Conservation (phyloP, 2,329 filamentous ascomycete genomes). For the Pyrenophora seminiperda region DNA sequence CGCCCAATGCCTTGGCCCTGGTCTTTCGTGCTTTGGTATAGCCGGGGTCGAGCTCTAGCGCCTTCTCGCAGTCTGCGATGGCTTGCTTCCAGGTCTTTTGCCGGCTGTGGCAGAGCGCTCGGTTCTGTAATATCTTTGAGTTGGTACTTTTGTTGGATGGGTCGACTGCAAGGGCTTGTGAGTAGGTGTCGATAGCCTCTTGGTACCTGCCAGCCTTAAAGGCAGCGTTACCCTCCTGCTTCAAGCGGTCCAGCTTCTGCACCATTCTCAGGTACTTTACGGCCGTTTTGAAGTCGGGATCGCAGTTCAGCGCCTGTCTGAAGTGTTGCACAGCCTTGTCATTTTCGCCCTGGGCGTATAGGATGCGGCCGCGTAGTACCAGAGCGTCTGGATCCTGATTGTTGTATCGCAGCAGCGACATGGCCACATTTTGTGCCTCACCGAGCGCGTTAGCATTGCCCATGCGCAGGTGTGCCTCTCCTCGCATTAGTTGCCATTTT, state of each 20-base stretch:
- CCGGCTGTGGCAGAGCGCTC: conserved; percentile 81
- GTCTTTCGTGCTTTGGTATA: conserved; percentile 94
- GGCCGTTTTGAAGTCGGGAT: conserved; percentile 88
- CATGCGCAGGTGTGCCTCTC: conserved; percentile 91
- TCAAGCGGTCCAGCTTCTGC: conserved; percentile 89
- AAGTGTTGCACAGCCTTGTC: conserved; percentile 94
- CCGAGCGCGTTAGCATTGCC: conserved; percentile 85
- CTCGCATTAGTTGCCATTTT: conserved; percentile 92
- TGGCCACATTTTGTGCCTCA: conserved; percentile 90
- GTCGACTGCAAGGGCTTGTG: conserved; percentile 81
- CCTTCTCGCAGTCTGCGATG: conserved; percentile 83
- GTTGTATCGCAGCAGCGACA: conserved; percentile 83
- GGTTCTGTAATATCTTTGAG: conserved; percentile 91
- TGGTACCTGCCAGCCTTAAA: conserved; percentile 87
- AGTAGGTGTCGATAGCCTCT: conserved; percentile 83
- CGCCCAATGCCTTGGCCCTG: conserved; percentile 85
- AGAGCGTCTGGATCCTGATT: conserved; percentile 92
- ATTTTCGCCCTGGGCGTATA: conserved; percentile 92
- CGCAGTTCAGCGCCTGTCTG: conserved; percentile 83
- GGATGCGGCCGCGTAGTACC: conserved; percentile 81
- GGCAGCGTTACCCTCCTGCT: conserved; percentile 87
- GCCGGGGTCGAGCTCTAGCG: conserved; percentile 77
- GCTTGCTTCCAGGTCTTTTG: conserved; percentile 83
- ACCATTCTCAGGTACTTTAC: conserved; percentile 88
- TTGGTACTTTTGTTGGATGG: conserved; percentile 89